phyloP scores from a whole-genome alignment of 768 basidiomycete genomes.

The Chalciporus piperatus region DNA sequence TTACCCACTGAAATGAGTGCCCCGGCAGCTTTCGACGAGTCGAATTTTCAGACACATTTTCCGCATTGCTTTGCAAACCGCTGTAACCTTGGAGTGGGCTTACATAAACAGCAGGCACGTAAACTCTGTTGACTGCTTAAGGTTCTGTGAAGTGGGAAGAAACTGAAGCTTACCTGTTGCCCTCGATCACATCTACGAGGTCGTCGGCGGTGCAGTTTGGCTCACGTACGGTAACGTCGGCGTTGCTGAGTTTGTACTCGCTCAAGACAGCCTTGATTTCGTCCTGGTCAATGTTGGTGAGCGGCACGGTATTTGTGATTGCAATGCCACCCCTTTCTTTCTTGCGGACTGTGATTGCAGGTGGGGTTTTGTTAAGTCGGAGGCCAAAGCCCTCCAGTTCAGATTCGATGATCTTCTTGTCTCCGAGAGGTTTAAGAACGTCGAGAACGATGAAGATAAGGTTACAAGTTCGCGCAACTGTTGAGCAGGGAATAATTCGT shows the following conservation, averaged over 20 bases:
- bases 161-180: constrained; percentile 59
- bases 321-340: constrained; percentile 91
- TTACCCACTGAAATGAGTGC: too few species aligned
- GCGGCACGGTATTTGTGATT: constrained; percentile 94
- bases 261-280: constrained; percentile 94
- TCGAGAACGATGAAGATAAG: constrained; percentile 98
- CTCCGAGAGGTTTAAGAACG: constrained; percentile 95
- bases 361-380: constrained; percentile 91
- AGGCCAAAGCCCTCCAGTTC: constrained; percentile 99
- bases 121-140: constrained; percentile 56
- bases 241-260: constrained; percentile 89
- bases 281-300: constrained; percentile 93
- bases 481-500: constrained; percentile 9
- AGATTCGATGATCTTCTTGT: constrained; percentile 86
- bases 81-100: constrained; percentile 25
- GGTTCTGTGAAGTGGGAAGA: not conserved
- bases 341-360: constrained; percentile 76
- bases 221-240: constrained; percentile 90
- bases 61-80: too few species aligned
- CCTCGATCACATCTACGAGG: constrained; percentile 95
- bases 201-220: constrained; percentile 92
- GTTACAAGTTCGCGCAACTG: constrained; percentile 96
- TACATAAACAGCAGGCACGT: constrained; percentile 90
- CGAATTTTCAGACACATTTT: too few species aligned
- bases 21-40: too few species aligned